Conservation (phyloP, 1,284 basidiomycete species). For the Retiboletus fuscus region DNA sequence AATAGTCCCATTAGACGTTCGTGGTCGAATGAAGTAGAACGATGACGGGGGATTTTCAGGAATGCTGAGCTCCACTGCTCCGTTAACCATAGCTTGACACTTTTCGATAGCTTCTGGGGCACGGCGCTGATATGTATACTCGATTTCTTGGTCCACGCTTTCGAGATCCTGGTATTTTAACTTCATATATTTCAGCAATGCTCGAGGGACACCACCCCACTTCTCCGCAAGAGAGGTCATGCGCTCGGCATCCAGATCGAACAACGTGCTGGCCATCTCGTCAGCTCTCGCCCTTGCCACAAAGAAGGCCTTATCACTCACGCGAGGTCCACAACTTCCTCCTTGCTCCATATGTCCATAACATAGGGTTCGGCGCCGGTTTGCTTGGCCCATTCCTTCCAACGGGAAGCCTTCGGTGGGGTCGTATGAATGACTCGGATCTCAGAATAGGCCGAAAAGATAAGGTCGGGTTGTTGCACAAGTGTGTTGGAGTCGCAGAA, state of each 20-base stretch:
- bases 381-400: slow-evolving; percentile 15
- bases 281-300: too few relatives aligned
- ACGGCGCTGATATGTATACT: rapidly evolving
- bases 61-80: neutral
- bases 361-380: neutral
- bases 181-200: neutral
- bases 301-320: neutral
- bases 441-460: rapidly evolving
- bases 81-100: rapidly evolving
- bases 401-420: neutral
- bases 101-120: neutral
- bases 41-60: neutral
- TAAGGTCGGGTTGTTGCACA: rapidly evolving
- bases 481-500: neutral
- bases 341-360: slow-evolving; percentile 16
- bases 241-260: neutral
- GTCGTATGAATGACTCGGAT: slow-evolving; percentile 11
- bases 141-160: rapidly evolving
- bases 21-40: slow-evolving; percentile 15
- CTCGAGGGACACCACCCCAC: slow-evolving; percentile 14
- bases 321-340: slow-evolving; percentile 9
- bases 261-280: slow-evolving; percentile 2
- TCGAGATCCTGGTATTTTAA: too few relatives aligned
- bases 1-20: neutral
- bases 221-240: neutral